phyloP scores from a whole-genome alignment of 2,329 filamentous ascomycete species.

The Aspergillus carbonarius region DNA sequence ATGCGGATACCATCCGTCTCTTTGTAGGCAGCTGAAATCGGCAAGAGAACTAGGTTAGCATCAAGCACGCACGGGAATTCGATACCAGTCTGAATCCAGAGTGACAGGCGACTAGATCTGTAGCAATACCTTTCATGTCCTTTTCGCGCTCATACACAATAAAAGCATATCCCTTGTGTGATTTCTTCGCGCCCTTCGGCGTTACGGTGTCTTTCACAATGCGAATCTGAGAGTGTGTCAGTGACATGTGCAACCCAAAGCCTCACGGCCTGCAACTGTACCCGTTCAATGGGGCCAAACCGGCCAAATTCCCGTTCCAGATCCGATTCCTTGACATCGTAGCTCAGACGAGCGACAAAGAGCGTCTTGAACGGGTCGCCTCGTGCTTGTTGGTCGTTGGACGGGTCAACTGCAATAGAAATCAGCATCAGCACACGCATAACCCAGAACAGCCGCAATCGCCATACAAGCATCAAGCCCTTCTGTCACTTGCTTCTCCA shows the following conservation, averaged over 20 bases:
- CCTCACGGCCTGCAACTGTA: conserved; percentile 45
- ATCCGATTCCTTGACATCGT: conserved; percentile 84
- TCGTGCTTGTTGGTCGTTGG: conserved; percentile 81
- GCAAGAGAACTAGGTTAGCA: conserved; percentile 38
- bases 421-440: conserved; percentile 3
- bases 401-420: conserved; percentile 66
- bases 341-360: conserved; percentile 86
- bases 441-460: background rate
- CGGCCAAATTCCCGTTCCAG: conserved; percentile 90
- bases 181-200: conserved; percentile 76
- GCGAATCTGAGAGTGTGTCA: conserved; percentile 65
- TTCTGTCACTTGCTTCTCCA: conserved; percentile 64
- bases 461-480: conserved; percentile 62
- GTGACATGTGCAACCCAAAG: conserved; percentile 1
- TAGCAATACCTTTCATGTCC: conserved; percentile 89
- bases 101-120: conserved; percentile 6
- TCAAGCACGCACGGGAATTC: conserved; percentile 15
- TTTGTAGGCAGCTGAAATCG: conserved; percentile 81
- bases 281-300: conserved; percentile 90
- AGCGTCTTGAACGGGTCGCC: conserved; percentile 95
- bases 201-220: conserved; percentile 70
- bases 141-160: conserved; percentile 96
- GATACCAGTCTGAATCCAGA: conserved; percentile 9
- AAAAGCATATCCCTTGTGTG: conserved; percentile 90
- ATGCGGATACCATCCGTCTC: conserved; percentile 85